A percentile compares a stretch with the other conserved stretches of the same genome.
Evolutionary conservation across 176 grass and related monocot species (phyloP).

Genomic region (Avena insularis): DNA sequence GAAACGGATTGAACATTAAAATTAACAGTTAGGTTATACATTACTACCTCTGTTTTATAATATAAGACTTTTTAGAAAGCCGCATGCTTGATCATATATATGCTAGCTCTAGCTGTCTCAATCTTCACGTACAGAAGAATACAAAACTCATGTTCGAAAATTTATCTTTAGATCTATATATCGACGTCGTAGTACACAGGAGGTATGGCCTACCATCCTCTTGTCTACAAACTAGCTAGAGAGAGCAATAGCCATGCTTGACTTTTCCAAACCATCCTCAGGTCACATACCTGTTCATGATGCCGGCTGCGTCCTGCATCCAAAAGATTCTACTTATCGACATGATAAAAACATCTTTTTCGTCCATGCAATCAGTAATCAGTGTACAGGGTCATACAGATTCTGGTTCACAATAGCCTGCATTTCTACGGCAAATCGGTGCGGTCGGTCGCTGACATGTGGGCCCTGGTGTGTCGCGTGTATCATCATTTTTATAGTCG

Average conservation of each 20-base stretch:
- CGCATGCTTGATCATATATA: neutral
- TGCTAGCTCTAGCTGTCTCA: neutral
- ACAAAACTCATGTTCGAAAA: constrained; percentile 13
- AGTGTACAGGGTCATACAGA: neutral
- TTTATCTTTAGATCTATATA: constrained; percentile 15
- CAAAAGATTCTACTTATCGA: constrained; percentile 25
- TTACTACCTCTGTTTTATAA: too few relatives aligned
- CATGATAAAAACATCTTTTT: neutral
- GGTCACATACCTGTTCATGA: constrained; percentile 26
- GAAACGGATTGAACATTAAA: neutral
- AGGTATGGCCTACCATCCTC: neutral
- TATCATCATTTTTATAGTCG: neutral
- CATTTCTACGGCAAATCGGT: neutral
- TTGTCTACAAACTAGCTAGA: constrained; percentile 42
- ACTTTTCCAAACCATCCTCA: constrained; percentile 1
- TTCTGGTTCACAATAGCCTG: neutral
- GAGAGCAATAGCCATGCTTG: constrained; percentile 29
- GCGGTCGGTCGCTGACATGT: too few relatives aligned
- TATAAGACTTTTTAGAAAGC: too few relatives aligned
- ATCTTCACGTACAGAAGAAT: neutral
- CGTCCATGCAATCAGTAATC: constrained; percentile 9
- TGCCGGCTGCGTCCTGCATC: neutral
- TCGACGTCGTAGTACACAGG: neutral
- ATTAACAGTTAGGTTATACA: neutral
- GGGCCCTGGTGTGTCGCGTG: neutral